These are phyloP conservation scores for Hippophae rhamnoides DNA, from an alignment of 306 rosid species.

Conservation along the genomic window DNA sequence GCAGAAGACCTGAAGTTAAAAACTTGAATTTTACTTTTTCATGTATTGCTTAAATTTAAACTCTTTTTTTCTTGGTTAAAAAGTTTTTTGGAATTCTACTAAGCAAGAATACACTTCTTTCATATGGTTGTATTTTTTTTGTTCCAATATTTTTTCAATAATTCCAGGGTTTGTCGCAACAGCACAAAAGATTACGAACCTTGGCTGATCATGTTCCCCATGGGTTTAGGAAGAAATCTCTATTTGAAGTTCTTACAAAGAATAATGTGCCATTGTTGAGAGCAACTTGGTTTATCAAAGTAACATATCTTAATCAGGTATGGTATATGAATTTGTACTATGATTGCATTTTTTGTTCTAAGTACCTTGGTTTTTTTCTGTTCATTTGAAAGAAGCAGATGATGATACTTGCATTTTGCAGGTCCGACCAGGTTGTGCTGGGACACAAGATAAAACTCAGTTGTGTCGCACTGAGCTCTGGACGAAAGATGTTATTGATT, in stretches of 20 bases:
- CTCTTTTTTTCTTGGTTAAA: too few species aligned
- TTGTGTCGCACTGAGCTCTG: conserved; percentile 72
- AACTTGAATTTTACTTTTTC: too few species aligned
- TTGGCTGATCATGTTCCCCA: conserved; percentile 87
- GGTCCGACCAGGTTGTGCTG: conserved; percentile 68
- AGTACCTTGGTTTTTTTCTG: conserved; percentile 8
- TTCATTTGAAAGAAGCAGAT: conserved; percentile 24
- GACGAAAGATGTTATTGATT: conserved; percentile 86
- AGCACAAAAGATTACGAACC: conserved; percentile 65
- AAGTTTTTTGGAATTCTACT: too few species aligned
- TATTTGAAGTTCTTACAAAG: conserved; percentile 74
- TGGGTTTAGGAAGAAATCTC: conserved; percentile 63
- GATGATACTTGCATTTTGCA: conserved; percentile 38
- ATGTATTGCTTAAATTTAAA: too few species aligned
- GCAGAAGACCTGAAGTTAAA: too few species aligned
- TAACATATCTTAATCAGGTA: conserved; percentile 90
- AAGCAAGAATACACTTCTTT: not conserved
- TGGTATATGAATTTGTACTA: conserved; percentile 10
- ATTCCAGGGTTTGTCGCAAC: conserved; percentile 86
- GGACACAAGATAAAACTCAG: conserved; percentile 66
- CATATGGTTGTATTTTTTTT: not conserved
- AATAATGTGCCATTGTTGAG: conserved; percentile 89
- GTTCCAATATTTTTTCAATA: conserved; percentile 4
- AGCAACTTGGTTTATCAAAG: conserved; percentile 95
- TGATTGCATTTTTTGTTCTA: conserved; percentile 2